Evolutionary conservation across 345 rosid genomes (phyloP).

Genomic region (Bruguiera parviflora): DNA sequence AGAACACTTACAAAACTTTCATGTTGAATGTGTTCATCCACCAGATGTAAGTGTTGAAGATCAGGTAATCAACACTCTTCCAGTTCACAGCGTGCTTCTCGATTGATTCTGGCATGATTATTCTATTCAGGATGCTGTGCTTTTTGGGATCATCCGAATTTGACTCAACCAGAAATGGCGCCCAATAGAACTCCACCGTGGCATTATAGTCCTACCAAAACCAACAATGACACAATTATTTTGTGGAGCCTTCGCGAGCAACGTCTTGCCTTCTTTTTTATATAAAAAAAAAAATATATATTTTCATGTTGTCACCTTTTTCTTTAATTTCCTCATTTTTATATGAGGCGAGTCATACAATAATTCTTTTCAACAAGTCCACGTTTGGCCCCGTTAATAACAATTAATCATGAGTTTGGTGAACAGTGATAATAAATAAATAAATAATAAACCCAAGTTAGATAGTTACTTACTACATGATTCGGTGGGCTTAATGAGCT

Average conservation of each 20-base stretch:
- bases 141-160: constrained; percentile 79
- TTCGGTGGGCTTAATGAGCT: too few species aligned
- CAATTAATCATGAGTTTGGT: too few species aligned
- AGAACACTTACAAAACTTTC: constrained; percentile 61
- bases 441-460: too few species aligned
- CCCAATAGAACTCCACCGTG: constrained; percentile 85
- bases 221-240: background rate
- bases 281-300: too few species aligned
- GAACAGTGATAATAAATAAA: too few species aligned
- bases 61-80: constrained; percentile 67
- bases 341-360: too few species aligned
- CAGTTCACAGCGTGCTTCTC: constrained; percentile 77
- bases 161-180: constrained; percentile 87
- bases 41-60: constrained; percentile 89
- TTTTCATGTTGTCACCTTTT: background rate
- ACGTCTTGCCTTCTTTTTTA: background rate
- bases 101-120: constrained; percentile 72
- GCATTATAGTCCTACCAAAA: constrained; percentile 69
- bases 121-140: constrained; percentile 66
- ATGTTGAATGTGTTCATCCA: constrained; percentile 73
- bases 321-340: too few species aligned
- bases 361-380: too few species aligned
- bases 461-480: too few species aligned
- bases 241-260: background rate
- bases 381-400: too few species aligned